Percentiles rank a stretch among this genome's conserved stretches.
Evolutionary conservation across 805 yeast genomes (phyloP).

Genomic region (Candida schatavii): DNA sequence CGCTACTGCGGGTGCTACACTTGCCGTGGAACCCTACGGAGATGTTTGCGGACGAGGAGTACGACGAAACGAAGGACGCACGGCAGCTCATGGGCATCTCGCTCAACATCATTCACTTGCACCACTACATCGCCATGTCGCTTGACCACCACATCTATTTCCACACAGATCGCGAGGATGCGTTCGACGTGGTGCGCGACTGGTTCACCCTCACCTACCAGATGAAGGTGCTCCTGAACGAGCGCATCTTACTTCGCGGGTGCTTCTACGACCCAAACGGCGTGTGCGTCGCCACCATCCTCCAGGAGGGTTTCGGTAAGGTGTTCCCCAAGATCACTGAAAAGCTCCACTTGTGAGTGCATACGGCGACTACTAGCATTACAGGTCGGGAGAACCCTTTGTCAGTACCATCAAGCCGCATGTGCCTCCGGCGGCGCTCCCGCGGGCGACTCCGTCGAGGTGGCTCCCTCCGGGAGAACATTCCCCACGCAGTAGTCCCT

Average conservation of each 20-base stretch:
- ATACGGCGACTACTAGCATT: too few species aligned
- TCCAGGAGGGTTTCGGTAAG: slow-evolving; percentile 40
- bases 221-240: slow-evolving; percentile 30
- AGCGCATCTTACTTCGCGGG: slow-evolving; percentile 38
- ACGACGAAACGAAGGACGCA: slow-evolving; percentile 33
- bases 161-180: slow-evolving; percentile 24
- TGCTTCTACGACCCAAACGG: slow-evolving; percentile 29
- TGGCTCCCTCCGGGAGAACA: too few species aligned
- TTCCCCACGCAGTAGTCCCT: too few species aligned
- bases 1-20: slow-evolving; percentile 40
- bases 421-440: too few species aligned
- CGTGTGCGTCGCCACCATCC: slow-evolving; percentile 34
- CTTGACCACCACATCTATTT: slow-evolving; percentile 44
- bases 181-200: slow-evolving; percentile 30
- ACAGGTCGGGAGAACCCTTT: too few species aligned
- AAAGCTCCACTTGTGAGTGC: slow-evolving; percentile 8
- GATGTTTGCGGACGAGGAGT: slow-evolving; percentile 26
- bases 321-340: slow-evolving; percentile 6
- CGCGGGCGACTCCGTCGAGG: too few species aligned
- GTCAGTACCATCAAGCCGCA: too few species aligned
- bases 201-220: slow-evolving; percentile 40
- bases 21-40: slow-evolving; percentile 42
- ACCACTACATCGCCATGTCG: slow-evolving; percentile 45
- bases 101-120: slow-evolving; percentile 32
- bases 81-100: slow-evolving; percentile 22